A percentile compares a stretch with the other conserved stretches of the same genome.
These are phyloP conservation scores for Colletotrichum sp. DNA, from an alignment of 2,329 filamentous ascomycete species.

Conservation along the genomic window DNA sequence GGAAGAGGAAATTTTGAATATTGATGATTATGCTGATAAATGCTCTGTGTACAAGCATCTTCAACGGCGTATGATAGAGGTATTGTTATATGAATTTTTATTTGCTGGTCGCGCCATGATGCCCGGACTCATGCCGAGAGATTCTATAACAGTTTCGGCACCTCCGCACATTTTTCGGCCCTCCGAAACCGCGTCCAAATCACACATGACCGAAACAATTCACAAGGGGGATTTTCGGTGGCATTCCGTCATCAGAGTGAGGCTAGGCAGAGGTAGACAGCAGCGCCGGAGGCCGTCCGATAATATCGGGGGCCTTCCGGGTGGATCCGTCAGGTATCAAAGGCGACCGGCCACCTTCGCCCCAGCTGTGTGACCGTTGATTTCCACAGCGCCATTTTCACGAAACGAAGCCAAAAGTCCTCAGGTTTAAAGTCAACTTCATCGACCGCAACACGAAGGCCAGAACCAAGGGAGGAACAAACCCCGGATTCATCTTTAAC, in stretches of 20 bases:
- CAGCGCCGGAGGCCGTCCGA: neutral
- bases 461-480: neutral
- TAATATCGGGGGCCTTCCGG: neutral
- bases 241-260: neutral
- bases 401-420: neutral
- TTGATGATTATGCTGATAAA: neutral
- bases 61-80: neutral
- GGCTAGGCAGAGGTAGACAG: neutral
- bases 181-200: neutral
- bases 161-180: neutral
- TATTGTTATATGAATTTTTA: neutral
- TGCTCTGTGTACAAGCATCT: neutral
- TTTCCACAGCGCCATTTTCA: neutral
- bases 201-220: neutral
- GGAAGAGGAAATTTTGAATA: neutral
- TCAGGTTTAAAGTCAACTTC: neutral
- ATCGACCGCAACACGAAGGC: neutral
- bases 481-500: neutral
- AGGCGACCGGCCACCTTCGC: neutral
- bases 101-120: neutral
- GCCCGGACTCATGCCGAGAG: neutral
- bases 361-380: neutral
- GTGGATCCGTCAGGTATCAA: neutral
- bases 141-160: neutral
- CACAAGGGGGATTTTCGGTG: neutral